These are phyloP conservation scores for Botryotinia narcissicola DNA, from an alignment of 2,329 filamentous ascomycete species.

Conservation along the genomic window DNA sequence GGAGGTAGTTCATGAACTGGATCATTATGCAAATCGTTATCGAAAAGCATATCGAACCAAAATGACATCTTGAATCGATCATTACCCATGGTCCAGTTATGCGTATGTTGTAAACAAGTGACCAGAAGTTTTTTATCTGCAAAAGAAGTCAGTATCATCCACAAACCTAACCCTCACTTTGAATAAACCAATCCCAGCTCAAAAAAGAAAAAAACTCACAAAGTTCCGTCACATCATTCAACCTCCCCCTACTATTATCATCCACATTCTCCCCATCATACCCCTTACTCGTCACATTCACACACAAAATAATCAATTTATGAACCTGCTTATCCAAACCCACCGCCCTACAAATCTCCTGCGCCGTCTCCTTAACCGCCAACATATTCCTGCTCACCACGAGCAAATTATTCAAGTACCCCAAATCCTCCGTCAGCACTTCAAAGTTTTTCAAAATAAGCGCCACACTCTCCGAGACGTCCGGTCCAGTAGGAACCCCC, in stretches of 20 bases:
- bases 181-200: neutral
- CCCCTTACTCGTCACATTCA: conserved; percentile 65
- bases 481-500: conserved; percentile 54
- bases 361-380: conserved; percentile 62
- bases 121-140: conserved; percentile 65
- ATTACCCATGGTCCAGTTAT: conserved; percentile 68
- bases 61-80: conserved; percentile 69
- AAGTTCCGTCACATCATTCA: conserved; percentile 63
- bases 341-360: conserved; percentile 63
- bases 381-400: conserved; percentile 64
- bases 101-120: conserved; percentile 63
- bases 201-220: conserved; percentile 45
- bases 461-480: conserved; percentile 60
- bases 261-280: conserved; percentile 62
- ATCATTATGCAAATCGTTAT: conserved; percentile 54
- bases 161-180: neutral
- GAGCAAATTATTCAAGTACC: conserved; percentile 64
- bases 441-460: conserved; percentile 62
- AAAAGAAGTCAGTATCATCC: neutral
- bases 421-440: conserved; percentile 59
- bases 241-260: conserved; percentile 53
- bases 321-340: conserved; percentile 66
- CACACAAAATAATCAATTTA: conserved; percentile 62
- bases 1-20: conserved; percentile 49
- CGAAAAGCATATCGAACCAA: conserved; percentile 64